Conservation (phyloP, 495 filamentous ascomycete genomes). For the Copromyces sp. region DNA sequence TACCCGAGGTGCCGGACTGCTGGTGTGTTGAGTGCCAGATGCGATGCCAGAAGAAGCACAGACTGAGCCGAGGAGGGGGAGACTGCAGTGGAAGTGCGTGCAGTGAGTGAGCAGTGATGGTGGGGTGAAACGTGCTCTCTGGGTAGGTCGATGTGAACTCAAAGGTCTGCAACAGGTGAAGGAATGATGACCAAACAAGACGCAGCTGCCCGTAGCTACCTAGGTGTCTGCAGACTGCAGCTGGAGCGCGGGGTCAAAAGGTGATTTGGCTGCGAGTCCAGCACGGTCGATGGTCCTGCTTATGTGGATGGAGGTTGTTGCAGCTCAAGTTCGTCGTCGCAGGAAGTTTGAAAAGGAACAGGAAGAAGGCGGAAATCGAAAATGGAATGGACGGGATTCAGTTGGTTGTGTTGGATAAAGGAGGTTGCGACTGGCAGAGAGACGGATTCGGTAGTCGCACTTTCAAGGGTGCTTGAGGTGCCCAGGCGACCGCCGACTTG, state of each 20-base stretch:
- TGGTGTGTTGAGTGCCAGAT: neutral
- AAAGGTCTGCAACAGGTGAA: neutral
- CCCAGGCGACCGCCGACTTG: neutral
- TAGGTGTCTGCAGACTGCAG: neutral
- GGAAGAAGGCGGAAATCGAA: neutral
- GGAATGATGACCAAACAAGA: neutral
- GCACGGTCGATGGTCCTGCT: neutral
- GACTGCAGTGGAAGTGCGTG: neutral
- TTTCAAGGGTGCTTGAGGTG: neutral
- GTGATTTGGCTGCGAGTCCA: neutral
- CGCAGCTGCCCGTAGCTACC: neutral
- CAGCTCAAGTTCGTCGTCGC: neutral
- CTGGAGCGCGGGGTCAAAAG: neutral
- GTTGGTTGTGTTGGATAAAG: neutral
- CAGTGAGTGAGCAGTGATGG: neutral
- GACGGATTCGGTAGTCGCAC: neutral
- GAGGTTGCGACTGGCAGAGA: neutral
- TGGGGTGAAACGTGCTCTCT: neutral
- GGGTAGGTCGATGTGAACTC: neutral
- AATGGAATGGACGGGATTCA: neutral
- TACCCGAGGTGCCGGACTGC: neutral
- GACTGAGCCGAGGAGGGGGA: neutral
- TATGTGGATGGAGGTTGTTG: neutral
- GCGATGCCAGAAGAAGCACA: neutral
- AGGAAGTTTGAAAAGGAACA: neutral